Conservation (phyloP, 768 basidiomycete genomes). For the Naganishia onofrii region DNA sequence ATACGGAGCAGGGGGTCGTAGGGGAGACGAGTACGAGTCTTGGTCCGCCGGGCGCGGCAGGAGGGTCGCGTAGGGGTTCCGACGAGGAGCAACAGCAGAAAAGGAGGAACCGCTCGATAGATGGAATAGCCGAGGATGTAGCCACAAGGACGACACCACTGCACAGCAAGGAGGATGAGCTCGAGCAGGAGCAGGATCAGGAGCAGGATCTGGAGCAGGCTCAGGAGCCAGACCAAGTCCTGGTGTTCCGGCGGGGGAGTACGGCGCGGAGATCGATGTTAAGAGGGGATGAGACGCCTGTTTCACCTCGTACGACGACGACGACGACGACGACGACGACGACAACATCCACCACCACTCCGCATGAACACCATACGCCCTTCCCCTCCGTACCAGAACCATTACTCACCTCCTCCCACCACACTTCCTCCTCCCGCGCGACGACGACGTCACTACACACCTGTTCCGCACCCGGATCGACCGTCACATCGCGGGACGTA, state of each 20-base stretch:
- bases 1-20: neutral
- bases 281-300: neutral
- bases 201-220: too few relatives aligned
- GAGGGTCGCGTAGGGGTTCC: too few relatives aligned
- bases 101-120: neutral
- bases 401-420: too few relatives aligned
- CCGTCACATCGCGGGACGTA: neutral
- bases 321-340: neutral
- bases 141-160: too few relatives aligned
- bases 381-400: conserved; percentile 1
- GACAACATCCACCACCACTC: neutral
- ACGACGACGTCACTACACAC: conserved; percentile 6
- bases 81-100: neutral
- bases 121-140: neutral
- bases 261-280: neutral
- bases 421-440: neutral
- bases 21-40: neutral
- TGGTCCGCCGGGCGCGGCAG: too few relatives aligned
- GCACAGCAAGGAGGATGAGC: too few relatives aligned
- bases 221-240: too few relatives aligned
- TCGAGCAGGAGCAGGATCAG: too few relatives aligned
- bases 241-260: neutral
- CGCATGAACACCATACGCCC: neutral
- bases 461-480: conserved; percentile 8
- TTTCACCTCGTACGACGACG: neutral